Base-by-base conservation (phyloP, 2,329 filamentous ascomycete species). In the Pezicula radicicola region DNA sequence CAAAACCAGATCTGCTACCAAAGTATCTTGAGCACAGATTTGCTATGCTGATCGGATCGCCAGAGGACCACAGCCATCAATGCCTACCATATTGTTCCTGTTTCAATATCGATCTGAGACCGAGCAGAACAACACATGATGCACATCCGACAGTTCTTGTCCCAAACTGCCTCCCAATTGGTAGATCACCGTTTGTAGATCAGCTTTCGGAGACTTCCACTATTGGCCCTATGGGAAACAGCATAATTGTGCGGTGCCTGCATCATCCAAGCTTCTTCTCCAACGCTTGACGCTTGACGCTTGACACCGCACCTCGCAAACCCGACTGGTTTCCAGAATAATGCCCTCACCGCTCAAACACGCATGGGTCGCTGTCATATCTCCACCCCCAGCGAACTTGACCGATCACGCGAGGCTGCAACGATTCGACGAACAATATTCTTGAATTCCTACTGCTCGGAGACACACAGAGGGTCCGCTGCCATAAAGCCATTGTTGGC, bases 321-420 rank as follows among this genome's bases (percentile, higher is more conserved):
- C 30, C 30, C 12, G 30, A 55, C 58, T 53, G 55, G 48, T 58
- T 57, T 60, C 59, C 58, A 59, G 54, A 53, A 59, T 41, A 7
- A n/a, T n/a, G n/a, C 10, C 53, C 53, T 63, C 63, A 66, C 64
- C 64, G 63, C 64, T 64, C 63, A 63, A 64, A 65, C 63, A 59
- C 52, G 40, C 57, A 59, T 49, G 58, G 56, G 56, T 55, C 50
- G 49, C 55, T 57, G 57, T 58, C 60, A 59, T 51, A 57, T 50
- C 55, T 44, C 48, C 49, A 46, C 52, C 49, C 50, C 52, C 52
- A 52, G 54, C 47, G 46, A 53, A 51, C 39, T 51, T 39, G 51
- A 57, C 37, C 46, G 53, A 58, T 56, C 57, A 56, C 55, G 48
- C 55, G 40, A 52, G 49, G 52, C 49, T 49, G 51, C 41, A 49